Evolutionary conservation across 2,329 filamentous ascomycete genomes (phyloP).

Genomic region (Colletotrichum siamense): DNA sequence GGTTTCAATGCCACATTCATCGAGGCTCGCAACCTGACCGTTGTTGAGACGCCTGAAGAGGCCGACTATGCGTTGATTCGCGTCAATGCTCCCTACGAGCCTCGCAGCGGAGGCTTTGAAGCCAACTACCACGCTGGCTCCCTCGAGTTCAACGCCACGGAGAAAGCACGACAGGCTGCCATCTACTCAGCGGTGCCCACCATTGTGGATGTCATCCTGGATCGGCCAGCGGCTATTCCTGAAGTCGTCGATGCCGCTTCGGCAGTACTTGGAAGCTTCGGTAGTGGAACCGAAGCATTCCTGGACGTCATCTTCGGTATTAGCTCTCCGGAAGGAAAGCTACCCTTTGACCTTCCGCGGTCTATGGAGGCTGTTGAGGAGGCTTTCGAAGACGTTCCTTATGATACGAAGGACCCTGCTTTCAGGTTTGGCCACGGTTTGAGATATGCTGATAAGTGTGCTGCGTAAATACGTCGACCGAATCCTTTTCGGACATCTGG

Average conservation of each 20-base stretch:
- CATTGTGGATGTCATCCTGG: constrained; percentile 49
- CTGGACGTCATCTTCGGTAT: constrained; percentile 47
- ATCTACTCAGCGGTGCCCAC: constrained; percentile 44
- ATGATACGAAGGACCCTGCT: constrained; percentile 30
- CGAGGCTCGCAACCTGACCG: constrained; percentile 29
- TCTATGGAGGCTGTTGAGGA: constrained; percentile 47
- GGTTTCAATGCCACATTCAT: constrained; percentile 20
- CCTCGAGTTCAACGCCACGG: constrained; percentile 41
- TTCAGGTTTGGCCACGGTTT: constrained; percentile 36
- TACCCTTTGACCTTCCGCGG: constrained; percentile 52
- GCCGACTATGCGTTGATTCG: constrained; percentile 48
- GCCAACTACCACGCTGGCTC: constrained; percentile 43
- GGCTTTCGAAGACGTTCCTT: constrained; percentile 31
- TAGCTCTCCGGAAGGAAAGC: constrained; percentile 41
- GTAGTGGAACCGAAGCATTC: constrained; percentile 44
- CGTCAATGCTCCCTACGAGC: constrained; percentile 42
- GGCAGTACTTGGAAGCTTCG: constrained; percentile 46
- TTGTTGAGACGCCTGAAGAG: constrained; percentile 40
- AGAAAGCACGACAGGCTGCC: constrained; percentile 28
- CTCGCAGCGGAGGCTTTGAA: constrained; percentile 45
- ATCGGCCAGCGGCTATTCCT: constrained; percentile 45
- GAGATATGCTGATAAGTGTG: constrained; percentile 1
- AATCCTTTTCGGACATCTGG: background rate
- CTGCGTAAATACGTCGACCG: background rate
- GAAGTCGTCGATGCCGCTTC: constrained; percentile 43